A percentile compares a stretch with the other conserved stretches of the same genome.
Evolutionary conservation across 2,329 filamentous ascomycete genomes (phyloP).

Genomic region (Aureobasidium subglaciale): DNA sequence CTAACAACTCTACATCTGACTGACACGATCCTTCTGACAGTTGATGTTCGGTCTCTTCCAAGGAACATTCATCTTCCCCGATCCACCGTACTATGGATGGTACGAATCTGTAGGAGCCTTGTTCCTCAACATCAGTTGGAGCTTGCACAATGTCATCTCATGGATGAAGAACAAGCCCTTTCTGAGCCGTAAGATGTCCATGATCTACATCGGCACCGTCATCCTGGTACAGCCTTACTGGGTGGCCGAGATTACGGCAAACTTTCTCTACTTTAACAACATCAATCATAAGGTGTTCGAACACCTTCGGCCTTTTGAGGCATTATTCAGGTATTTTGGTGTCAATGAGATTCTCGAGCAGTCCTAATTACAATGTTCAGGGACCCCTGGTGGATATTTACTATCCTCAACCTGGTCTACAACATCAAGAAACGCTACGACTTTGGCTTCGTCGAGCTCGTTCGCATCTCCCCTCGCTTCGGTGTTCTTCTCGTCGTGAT

Average conservation of each 20-base stretch:
- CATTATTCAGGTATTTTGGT: constrained; percentile 39
- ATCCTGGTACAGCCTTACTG: constrained; percentile 56
- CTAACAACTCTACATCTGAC: background rate
- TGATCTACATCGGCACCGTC: constrained; percentile 54
- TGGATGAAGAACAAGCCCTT: constrained; percentile 61
- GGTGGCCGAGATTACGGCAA: constrained; percentile 58
- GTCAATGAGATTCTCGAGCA: background rate
- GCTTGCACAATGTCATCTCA: constrained; percentile 58
- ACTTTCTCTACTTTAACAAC: constrained; percentile 53
- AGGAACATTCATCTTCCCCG: constrained; percentile 32
- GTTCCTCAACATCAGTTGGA: constrained; percentile 56
- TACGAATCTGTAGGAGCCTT: constrained; percentile 56
- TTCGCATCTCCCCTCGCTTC: constrained; percentile 57
- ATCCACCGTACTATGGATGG: constrained; percentile 53
- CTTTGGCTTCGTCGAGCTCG: constrained; percentile 50
- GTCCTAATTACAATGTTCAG: constrained; percentile 35
- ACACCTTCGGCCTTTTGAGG: constrained; percentile 48
- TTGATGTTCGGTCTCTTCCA: constrained; percentile 51
- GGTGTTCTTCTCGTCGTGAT: constrained; percentile 56
- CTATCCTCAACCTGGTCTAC: constrained; percentile 52
- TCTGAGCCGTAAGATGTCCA: constrained; percentile 41
- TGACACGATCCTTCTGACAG: constrained; percentile 27
- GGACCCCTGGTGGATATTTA: constrained; percentile 64
- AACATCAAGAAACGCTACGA: constrained; percentile 58
- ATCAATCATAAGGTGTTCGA: constrained; percentile 19